phyloP scores from a whole-genome alignment of 768 basidiomycete species.

The Chiua virens region DNA sequence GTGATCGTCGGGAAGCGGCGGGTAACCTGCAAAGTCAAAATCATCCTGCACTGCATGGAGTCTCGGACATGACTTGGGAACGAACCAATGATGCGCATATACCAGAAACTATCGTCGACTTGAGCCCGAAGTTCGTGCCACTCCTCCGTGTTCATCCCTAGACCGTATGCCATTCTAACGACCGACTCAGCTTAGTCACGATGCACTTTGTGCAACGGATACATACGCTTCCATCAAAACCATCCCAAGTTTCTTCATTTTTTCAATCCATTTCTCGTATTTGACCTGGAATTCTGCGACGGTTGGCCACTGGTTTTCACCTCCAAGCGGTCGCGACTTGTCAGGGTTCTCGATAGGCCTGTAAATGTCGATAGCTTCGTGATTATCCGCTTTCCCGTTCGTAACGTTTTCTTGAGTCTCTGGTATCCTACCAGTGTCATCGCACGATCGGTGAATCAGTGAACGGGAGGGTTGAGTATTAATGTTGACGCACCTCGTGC shows the following conservation, averaged over 20 bases:
- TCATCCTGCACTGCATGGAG: neutral
- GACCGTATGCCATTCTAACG: conserved; percentile 74
- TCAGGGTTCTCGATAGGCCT: conserved; percentile 69
- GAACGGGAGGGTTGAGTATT: neutral
- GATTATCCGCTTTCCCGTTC: conserved; percentile 78
- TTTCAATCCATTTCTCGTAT: conserved; percentile 75
- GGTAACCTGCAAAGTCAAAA: conserved; percentile 61
- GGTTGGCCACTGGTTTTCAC: conserved; percentile 84
- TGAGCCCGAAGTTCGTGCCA: conserved; percentile 65
- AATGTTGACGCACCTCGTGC: conserved; percentile 73
- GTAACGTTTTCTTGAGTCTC: conserved; percentile 81
- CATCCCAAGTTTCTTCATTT: conserved; percentile 82
- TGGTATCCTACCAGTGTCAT: conserved; percentile 82
- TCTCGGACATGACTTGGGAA: neutral
- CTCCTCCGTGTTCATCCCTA: conserved; percentile 71
- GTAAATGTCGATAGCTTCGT: conserved; percentile 85
- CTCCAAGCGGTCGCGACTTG: conserved; percentile 71
- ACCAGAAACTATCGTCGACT: conserved; percentile 89
- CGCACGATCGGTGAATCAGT: neutral
- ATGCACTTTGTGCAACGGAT: neutral
- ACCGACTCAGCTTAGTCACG: neutral
- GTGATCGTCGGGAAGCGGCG: conserved; percentile 74
- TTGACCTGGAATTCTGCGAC: conserved; percentile 56
- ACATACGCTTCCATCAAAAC: conserved; percentile 85
- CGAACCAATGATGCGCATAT: conserved; percentile 78